A percentile compares a stretch with the other conserved stretches of the same genome.
phyloP scores from a whole-genome alignment of 805 yeast species.

The Priceomyces carsonii region DNA sequence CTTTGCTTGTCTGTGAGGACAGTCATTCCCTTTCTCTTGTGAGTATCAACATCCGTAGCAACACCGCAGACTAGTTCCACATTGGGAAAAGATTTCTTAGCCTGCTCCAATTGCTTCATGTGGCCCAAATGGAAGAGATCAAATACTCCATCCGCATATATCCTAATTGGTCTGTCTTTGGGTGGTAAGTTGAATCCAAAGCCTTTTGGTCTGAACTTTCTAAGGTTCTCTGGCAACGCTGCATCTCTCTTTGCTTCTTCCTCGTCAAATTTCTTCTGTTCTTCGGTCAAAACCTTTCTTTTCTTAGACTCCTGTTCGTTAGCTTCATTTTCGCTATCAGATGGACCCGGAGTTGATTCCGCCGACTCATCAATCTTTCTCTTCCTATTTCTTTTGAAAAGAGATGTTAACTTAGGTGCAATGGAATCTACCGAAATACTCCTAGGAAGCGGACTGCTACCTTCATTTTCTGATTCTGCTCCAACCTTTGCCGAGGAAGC shows the following conservation, averaged over 20 bases:
- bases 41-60: conserved; percentile 89
- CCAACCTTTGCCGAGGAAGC: conserved; percentile 4
- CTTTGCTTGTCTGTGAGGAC: conserved; percentile 88
- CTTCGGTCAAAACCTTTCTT: conserved; percentile 25
- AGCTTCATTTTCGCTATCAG: conserved; percentile 16
- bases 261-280: conserved; percentile 34
- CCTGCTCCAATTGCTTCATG: conserved; percentile 96
- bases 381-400: conserved; percentile 28
- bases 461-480: conserved; percentile 4
- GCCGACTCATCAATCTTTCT: conserved; percentile 18
- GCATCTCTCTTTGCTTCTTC: conserved; percentile 63
- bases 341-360: conserved; percentile 15
- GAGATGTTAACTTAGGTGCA: conserved; percentile 36
- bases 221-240: conserved; percentile 64
- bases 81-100: conserved; percentile 86
- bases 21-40: conserved; percentile 88
- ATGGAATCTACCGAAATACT: conserved; percentile 42
- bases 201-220: conserved; percentile 81
- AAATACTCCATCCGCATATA: conserved; percentile 98
- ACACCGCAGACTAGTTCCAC: conserved; percentile 87
- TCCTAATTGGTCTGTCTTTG: conserved; percentile 77
- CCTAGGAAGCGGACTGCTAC: conserved; percentile 23
- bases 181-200: conserved; percentile 82
- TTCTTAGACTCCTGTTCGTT: conserved; percentile 15
- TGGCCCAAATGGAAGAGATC: conserved; percentile 96